A percentile compares a stretch with the other conserved stretches of the same genome.
Evolutionary conservation across 805 yeast genomes (phyloP).

Genomic region (Zygosaccharomyces rouxii): DNA sequence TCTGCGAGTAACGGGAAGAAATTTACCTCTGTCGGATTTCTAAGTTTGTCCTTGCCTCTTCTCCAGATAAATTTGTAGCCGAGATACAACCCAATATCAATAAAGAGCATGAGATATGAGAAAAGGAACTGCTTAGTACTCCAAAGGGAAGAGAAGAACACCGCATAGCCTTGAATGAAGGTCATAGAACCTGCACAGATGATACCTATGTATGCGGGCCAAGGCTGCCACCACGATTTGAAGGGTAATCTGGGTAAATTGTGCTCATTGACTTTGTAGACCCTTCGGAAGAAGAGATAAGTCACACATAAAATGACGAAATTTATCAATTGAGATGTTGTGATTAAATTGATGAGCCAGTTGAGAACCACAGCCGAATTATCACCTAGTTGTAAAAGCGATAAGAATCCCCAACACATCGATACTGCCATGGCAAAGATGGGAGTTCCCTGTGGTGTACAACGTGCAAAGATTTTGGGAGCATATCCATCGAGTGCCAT

Average conservation of each 20-base stretch:
- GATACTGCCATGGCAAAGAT: conserved; percentile 50
- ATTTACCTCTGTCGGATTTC: conserved; percentile 47
- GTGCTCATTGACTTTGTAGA: conserved; percentile 51
- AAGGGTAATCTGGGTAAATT: conserved; percentile 41
- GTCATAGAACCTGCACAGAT: conserved; percentile 47
- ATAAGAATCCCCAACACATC: conserved; percentile 55
- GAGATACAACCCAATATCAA: conserved; percentile 45
- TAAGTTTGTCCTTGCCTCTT: conserved; percentile 44
- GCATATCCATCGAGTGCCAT: conserved; percentile 70
- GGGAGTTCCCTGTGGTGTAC: conserved; percentile 69
- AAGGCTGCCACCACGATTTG: conserved; percentile 58
- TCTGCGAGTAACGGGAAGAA: conserved; percentile 50
- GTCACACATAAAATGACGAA: conserved; percentile 54
- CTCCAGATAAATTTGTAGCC: conserved; percentile 46
- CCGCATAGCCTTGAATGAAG: conserved; percentile 63
- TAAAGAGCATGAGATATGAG: conserved; percentile 67
- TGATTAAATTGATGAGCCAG: conserved; percentile 70
- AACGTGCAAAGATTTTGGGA: conserved; percentile 58
- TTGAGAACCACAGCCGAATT: conserved; percentile 58
- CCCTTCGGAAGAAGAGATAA: conserved; percentile 59
- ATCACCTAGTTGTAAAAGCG: conserved; percentile 59
- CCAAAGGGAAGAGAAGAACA: conserved; percentile 68
- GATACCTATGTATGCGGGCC: conserved; percentile 47
- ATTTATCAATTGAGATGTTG: conserved; percentile 63
- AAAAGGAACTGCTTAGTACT: conserved; percentile 56